Percentiles rank a stretch among this genome's conserved stretches.
These are phyloP conservation scores for Eragrostis nindensis DNA, from an alignment of 176 grass and related monocot species.

Conservation along the genomic window DNA sequence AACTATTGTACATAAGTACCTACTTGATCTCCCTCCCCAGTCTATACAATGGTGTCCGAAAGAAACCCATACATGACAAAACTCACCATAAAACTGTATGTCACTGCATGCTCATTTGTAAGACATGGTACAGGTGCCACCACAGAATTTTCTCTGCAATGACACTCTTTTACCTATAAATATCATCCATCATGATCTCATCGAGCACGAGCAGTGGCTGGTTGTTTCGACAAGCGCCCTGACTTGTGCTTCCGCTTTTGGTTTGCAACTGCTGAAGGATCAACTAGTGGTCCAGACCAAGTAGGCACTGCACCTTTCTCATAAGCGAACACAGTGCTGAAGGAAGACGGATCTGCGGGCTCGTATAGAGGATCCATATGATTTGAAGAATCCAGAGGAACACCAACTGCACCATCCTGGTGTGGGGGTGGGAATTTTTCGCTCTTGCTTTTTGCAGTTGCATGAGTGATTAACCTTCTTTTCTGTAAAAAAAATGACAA, in stretches of 20 bases:
- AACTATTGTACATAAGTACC: constrained; percentile 74
- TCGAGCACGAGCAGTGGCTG: constrained; percentile 63
- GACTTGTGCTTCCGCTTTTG: constrained; percentile 71
- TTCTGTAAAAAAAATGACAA: constrained; percentile 49
- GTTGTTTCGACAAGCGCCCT: constrained; percentile 68
- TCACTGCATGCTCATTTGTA: constrained; percentile 34
- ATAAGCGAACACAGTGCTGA: constrained; percentile 75
- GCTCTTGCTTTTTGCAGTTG: constrained; percentile 84
- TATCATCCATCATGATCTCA: constrained; percentile 34
- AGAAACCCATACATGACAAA: constrained; percentile 57
- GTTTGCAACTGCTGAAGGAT: constrained; percentile 53
- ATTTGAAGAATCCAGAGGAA: constrained; percentile 73
- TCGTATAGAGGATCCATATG: constrained; percentile 73
- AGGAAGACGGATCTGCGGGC: constrained; percentile 67
- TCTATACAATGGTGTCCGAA: constrained; percentile 55
- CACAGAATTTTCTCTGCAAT: constrained; percentile 19
- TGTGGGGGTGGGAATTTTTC: constrained; percentile 91
- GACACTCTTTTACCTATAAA: constrained; percentile 41
- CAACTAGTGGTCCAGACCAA: constrained; percentile 83
- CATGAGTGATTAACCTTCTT: constrained; percentile 62
- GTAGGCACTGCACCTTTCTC: constrained; percentile 66
- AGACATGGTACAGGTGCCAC: constrained; percentile 28
- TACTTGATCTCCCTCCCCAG: constrained; percentile 55
- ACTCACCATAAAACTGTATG: no score
- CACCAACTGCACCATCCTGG: constrained; percentile 69